phyloP scores from a whole-genome alignment of 2,329 filamentous ascomycete species.

The Clarireedia sp. region DNA sequence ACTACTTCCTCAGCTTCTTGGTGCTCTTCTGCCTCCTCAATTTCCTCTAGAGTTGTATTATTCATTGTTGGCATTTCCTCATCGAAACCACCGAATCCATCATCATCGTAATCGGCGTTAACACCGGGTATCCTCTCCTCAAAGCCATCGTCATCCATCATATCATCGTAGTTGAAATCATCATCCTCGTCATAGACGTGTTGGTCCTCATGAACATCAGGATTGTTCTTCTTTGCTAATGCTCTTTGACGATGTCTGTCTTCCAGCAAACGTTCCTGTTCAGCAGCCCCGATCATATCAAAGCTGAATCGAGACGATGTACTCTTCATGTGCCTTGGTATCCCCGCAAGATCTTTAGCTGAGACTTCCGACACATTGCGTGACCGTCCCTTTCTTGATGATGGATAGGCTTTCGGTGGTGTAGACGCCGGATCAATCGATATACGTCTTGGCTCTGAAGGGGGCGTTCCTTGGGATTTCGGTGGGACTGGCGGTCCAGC shows the following conservation, averaged over 20 bases:
- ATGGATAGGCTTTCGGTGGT: constrained; percentile 18
- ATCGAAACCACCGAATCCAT: constrained; percentile 15
- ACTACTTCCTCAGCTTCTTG: background rate
- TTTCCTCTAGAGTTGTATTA: constrained; percentile 19
- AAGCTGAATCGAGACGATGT: constrained; percentile 77
- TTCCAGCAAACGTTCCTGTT: constrained; percentile 61
- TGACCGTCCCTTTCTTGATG: constrained; percentile 31
- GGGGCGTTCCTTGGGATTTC: constrained; percentile 14
- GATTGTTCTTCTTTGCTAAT: constrained; percentile 46
- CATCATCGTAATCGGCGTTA: constrained; percentile 36
- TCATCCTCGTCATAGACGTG: constrained; percentile 41
- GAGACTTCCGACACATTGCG: constrained; percentile 45
- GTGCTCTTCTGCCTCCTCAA: constrained; percentile 33
- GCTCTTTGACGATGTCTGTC: constrained; percentile 63
- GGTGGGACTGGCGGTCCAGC: constrained; percentile 21
- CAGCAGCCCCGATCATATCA: constrained; percentile 65
- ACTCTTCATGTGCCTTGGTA: constrained; percentile 63
- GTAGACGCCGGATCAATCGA: constrained; percentile 23
- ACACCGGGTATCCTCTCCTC: constrained; percentile 59
- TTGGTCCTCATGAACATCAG: constrained; percentile 26
- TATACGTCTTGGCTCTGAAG: constrained; percentile 16
- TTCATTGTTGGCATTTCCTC: constrained; percentile 16
- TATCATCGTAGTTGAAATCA: constrained; percentile 55
- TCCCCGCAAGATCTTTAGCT: constrained; percentile 33
- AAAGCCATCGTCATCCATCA: constrained; percentile 43